Base-by-base conservation (phyloP, 2,329 filamentous ascomycete genomes). In the Beauveria brongniartii region DNA sequence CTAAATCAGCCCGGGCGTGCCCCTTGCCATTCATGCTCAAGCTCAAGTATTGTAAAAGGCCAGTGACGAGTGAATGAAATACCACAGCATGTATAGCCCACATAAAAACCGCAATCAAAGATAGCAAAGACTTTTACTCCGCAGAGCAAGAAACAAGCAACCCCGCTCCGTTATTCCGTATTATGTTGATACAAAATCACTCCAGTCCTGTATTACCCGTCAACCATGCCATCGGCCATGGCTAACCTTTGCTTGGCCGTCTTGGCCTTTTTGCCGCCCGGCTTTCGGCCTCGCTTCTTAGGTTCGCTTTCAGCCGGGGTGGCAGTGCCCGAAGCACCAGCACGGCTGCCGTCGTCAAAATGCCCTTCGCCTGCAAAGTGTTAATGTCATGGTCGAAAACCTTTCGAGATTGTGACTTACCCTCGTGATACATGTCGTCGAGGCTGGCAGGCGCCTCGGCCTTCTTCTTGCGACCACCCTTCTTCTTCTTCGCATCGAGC, bases 341-440 rank as follows among this genome's bases (percentile, higher is more conserved):
- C 85, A 70, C 96, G 94, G 67, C 87, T 89, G 68, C 81, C 82
- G 72, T 96, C 92, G 68, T 97, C 93, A 75, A 99, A 99, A 72
- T 96, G 87, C 63, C 94, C 94, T 81, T 99, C 94, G 69, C 93
- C 93, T 97, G 70, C 58, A 5, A 61, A 44, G 14, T 59, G 66
- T 74, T 69, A 75, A 69, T 46, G 57, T 55, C 9, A 18, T 28
- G 8, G 16, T n/a, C 6, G 1, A 5, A 3, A 14, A 5, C 2
- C 7, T 30, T 20, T 40, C 37, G 6, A 1, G 20, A 6, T 63
- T 5, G 1, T 37, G 14, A 77, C 90, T 86, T 74, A 96, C 94
- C 94, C 82, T 99, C 94, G 73, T 99, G 94, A 77, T 99, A 99
- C 90, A 99, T 92, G 71, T 97, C 93, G 73, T 97, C 94, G 74